Percentiles rank a stretch among this genome's conserved stretches.
Evolutionary conservation across 768 basidiomycete species (phyloP).

Genomic region (Leccinellum luteum): DNA sequence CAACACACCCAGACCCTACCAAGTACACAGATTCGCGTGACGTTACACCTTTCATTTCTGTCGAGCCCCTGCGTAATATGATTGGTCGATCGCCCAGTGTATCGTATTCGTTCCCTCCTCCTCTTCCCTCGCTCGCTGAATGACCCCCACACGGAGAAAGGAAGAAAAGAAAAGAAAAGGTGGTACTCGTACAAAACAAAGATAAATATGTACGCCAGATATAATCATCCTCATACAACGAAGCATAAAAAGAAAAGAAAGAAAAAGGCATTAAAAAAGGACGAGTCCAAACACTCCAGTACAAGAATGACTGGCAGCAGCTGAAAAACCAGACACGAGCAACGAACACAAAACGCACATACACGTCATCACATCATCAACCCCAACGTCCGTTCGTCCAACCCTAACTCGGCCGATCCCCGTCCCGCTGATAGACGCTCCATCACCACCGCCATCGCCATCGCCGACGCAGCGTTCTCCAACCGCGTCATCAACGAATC

Average conservation of each 20-base stretch:
- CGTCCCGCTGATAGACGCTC: conserved; percentile 26
- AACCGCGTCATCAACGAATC: conserved; percentile 75
- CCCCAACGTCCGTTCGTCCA: conserved; percentile 50
- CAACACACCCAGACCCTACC: no score
- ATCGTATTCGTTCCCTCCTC: no score
- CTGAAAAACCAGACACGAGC: no score
- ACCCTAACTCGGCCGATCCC: conserved; percentile 35
- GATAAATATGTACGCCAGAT: neutral
- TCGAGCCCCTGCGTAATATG: no score
- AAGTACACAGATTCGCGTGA: no score
- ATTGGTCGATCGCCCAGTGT: no score
- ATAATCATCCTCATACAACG: neutral
- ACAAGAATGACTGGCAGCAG: neutral
- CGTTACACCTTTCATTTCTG: no score
- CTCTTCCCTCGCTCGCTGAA: no score
- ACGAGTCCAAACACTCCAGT: neutral
- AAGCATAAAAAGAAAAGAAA: neutral
- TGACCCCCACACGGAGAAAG: no score
- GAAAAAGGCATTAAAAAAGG: neutral
- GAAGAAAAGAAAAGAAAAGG: neutral
- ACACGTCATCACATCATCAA: conserved; percentile 22
- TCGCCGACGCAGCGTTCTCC: conserved; percentile 60
- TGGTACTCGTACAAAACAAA: neutral
- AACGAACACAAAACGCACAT: neutral
- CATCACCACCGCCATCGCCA: conserved; percentile 11